These are phyloP conservation scores for Pseudopyricularia cyperi DNA, from an alignment of 2,329 filamentous ascomycete genomes.

Conservation along the genomic window DNA sequence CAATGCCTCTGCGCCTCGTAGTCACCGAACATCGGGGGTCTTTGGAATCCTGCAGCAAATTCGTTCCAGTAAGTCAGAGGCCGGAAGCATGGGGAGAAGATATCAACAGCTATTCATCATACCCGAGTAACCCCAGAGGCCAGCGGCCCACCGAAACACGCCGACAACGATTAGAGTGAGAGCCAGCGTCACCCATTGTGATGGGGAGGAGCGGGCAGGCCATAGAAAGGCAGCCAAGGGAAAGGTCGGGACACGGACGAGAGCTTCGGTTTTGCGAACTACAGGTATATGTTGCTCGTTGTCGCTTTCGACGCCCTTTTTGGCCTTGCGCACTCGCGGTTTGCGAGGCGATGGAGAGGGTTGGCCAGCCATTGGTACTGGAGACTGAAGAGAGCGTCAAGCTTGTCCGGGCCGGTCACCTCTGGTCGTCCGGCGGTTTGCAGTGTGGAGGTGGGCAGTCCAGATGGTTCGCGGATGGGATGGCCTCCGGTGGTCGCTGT, in stretches of 20 bases:
- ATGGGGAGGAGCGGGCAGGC: constrained; percentile 71
- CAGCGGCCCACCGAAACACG: constrained; percentile 83
- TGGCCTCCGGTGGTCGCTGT: too few relatives aligned
- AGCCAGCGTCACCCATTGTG: constrained; percentile 86
- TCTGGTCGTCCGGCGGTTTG: too few relatives aligned
- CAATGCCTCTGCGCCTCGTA: constrained; percentile 97
- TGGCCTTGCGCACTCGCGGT: constrained; percentile 39
- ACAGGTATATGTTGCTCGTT: not conserved
- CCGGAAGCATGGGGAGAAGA: not conserved
- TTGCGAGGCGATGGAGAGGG: constrained; percentile 42
- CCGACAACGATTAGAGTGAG: constrained; percentile 81
- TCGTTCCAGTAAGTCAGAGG: not conserved
- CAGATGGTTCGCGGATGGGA: too few relatives aligned
- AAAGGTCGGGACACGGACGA: constrained; percentile 57
- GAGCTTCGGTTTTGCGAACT: constrained; percentile 23
- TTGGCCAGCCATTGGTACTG: constrained; percentile 27
- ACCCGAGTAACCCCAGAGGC: constrained; percentile 94
- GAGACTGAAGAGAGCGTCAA: not conserved
- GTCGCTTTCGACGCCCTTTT: constrained; percentile 30
- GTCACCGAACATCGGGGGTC: constrained; percentile 87
- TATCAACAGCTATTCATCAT: constrained; percentile 8
- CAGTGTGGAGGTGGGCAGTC: too few relatives aligned
- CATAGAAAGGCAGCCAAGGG: constrained; percentile 90
- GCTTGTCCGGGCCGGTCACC: not conserved
- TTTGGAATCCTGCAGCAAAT: constrained; percentile 47